Base-by-base conservation (phyloP, 768 basidiomycete species). In the Boletus subparvulus region DNA sequence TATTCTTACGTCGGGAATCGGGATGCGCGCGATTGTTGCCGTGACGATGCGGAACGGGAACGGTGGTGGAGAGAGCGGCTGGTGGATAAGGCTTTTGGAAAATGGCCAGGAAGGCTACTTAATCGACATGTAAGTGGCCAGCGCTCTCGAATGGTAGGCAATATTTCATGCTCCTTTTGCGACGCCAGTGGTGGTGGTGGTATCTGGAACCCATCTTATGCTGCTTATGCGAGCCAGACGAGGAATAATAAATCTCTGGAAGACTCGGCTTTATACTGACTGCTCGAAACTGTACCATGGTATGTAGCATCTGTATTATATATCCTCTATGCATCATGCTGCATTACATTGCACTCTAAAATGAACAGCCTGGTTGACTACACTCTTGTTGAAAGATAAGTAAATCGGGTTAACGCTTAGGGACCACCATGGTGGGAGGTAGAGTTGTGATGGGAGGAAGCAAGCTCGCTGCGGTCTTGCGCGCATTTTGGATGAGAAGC, bases 371-470 rank as follows among this genome's bases (percentile, higher is more conserved):
- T 36, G 45, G 28, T 45, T 52, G 43, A 28, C 35, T 43, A 45
- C 6, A 7, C 40, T 50, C 59, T 44, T 39, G 43, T 59, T 47
- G 36, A 51, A 56, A 37, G 41, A 51, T 21, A 13, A 54, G 28
- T 21, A 21, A 17, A 40, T 47, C 30, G n/a, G 47, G 41, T 67
- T 63, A 67, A 39, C 56, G 55, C 54, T 62, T 67, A 12, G 88
- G 87, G 64, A 92, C 78, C 40, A 89, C 81, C 96, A 97, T 98
- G 6, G 92, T 92, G 1, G 90, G 88, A 5, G 96, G 96, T 26
- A 98, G 80, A n/a, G 92, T 93, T 24, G 84, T 87, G 65, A 95
- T 73, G 32, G 90, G 79, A 19, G 95, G 93, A n/a, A 98, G 81
- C 37, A 94, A 76, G 47, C 83, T 75, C 8, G 87, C 81, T 2